Evolutionary conservation across 2,329 filamentous ascomycete species (phyloP), one percentile per base, ranked within the genome.

Genomic region (Drechslera avenae): DNA sequence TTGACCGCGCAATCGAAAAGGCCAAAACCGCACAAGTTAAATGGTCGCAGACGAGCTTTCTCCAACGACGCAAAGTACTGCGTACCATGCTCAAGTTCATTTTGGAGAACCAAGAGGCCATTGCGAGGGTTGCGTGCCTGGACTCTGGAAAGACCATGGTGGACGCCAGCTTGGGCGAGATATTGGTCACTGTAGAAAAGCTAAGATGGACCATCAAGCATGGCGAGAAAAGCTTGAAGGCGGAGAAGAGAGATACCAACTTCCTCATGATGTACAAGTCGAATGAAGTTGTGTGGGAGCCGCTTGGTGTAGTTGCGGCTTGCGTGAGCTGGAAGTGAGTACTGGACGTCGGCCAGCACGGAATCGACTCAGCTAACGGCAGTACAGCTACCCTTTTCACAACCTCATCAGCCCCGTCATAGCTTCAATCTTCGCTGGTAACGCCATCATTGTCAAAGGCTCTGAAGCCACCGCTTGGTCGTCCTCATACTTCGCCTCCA

Each of bases 401-500:
- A 99, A 99, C 75, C 81, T 97, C 57, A 84, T 97, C 39, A 91
- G 90, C 0, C 94, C 93, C 12, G 83, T 97, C 60, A 95, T 97
- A 69, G 92, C 90, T 60, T 86, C 90, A 13, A 82, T 97, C 42
- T 97, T 97, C 71, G 83, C 92, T 12, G 94, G 94, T 39, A 97
- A 97, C 70, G 90, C 86, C 43, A 88, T 97, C 59, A 81, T 99
- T 34, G 88, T 97, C 73, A 99, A 99, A 77, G 90, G 89, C 39
- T 96, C 91, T 42, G 94, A 99, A 75, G 90, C 93, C 73, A 97
- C 93, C 0, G 93, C 92, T 46, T 99, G 94, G 94, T 95, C 88
- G 54, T 87, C 89, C 6, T 73, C 79, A 6, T 96, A 93, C 79
- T 97, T 96, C 71, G 81, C 87, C 35, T 82, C 82, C 41, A 89